Evolutionary conservation across 176 grass and related monocot genomes (phyloP), one percentile per base, ranked within the genome.

Genomic region (Triticum aestivum): DNA sequence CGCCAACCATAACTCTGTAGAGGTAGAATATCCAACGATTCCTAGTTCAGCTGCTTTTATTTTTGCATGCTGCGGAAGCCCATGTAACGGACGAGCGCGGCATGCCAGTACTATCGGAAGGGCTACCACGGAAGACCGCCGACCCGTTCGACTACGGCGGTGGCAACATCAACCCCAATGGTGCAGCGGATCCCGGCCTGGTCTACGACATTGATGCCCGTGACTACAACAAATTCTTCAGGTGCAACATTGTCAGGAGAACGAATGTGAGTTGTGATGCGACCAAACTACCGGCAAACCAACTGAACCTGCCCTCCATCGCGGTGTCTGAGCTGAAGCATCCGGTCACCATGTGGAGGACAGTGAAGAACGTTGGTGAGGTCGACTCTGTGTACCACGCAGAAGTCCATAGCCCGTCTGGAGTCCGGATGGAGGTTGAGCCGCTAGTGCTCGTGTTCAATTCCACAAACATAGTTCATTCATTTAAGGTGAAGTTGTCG

Each of bases 121-220:
- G 77, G 9, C 0, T 80, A 3, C 87, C 23, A 1, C 11, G 59
- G 3, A 89, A 89, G 59, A 45, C 59, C 0, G 88, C 88, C 1
- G 77, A 85, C 35, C 88, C 88, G 9, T 89, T 89, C 4, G 88
- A 89, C 67, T 89, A 89, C 0, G 82, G 87, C 11, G 38, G 38
- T 0, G 87, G 87, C 3, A 34, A 85, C 68, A 71, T 71, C 20
- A 41, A 71, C 17, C 68, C 10, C 0, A 4, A 2, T 0, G 9
- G 18, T 3, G 68, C 68, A 0, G 9, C 35, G 1, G 68, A 71
- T 10, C 68, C 68, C 0, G 68, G 68, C 4, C 20, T 71, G 8
- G 20, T 71, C 3, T 71, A 71, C 1, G 68, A 71, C 20, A 71
- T 71, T 0, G 20, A 71, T 71, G 18, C 68, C 0, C 68, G 68